A percentile compares a stretch with the other conserved stretches of the same genome.
These are phyloP conservation scores for Linum lewisii DNA, from an alignment of 345 rosid species.

Conservation along the genomic window DNA sequence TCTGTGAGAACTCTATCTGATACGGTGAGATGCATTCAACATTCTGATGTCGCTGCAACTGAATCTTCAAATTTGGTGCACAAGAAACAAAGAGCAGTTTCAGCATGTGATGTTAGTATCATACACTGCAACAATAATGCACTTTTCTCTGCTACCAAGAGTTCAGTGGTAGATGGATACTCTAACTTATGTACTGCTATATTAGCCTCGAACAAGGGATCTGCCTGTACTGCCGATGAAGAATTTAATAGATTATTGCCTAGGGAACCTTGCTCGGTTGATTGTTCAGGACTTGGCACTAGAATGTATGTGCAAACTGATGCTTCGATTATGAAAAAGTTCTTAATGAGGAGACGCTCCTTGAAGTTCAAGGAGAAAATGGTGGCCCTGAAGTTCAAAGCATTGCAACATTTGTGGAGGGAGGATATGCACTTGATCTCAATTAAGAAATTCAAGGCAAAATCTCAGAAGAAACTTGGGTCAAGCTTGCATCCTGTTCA, in stretches of 20 bases:
- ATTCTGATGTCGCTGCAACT: constrained; percentile 18
- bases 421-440: constrained; percentile 60
- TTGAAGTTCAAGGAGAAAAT: constrained; percentile 69
- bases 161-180: constrained; percentile 24
- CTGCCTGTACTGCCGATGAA: constrained; percentile 45
- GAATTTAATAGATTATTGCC: constrained; percentile 45
- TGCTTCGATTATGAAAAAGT: constrained; percentile 32
- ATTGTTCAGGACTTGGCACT: constrained; percentile 22
- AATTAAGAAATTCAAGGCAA: constrained; percentile 44
- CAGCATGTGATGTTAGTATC: constrained; percentile 17
- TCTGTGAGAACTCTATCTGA: constrained; percentile 21
- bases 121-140: constrained; percentile 16
- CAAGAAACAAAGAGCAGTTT: constrained; percentile 14
- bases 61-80: constrained; percentile 12
- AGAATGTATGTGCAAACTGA: constrained; percentile 23
- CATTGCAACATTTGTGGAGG: constrained; percentile 70
- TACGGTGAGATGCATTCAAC: constrained; percentile 16
- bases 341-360: constrained; percentile 35
- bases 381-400: constrained; percentile 66
- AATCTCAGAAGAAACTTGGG: constrained; percentile 60
- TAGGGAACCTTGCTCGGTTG: constrained; percentile 23
- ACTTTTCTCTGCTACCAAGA: constrained; percentile 16
- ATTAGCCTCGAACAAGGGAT: constrained; percentile 50
- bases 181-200: constrained; percentile 28
- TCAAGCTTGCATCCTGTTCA: constrained; percentile 33